Evolutionary conservation across 225 moss, liverwort and hornwort species (phyloP), one percentile per base, ranked within the genome.

Genomic region (Anthoceros angustus): DNA sequence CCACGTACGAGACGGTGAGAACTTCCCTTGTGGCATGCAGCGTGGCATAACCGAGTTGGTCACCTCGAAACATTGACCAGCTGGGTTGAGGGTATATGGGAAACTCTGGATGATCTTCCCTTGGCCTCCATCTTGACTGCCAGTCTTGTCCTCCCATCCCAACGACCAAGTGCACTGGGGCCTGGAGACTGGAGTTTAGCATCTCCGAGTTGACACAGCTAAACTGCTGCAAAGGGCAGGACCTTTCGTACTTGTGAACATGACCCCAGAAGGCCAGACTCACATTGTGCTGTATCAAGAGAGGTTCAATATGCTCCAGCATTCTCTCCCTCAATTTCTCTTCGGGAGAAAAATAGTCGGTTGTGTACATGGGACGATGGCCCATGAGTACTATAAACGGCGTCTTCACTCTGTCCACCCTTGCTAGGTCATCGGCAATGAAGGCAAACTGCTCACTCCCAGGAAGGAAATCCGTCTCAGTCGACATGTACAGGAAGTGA

Each of bases 111-210:
- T 88, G 80, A 8, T 82, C 78, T 12, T 61, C 3, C 14, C 90
- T 76, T 0, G 91, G 79, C 40, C 85, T 66, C 72, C 91, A 88
- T 5, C 72, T 64, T 5, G 91, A 79, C 68, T 95, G 95, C 84
- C 86, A 95, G 67, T 95, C 95, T 60, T 95, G 95, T 11, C 95
- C 95, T 0, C 77, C 95, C 95, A 95, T 90, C 41, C 95, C 95
- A 43, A 95, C 86, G 38, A 95, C 88, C 67, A 95, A 70, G 66
- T 95, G 91, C 63, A 95, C 83, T 43, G 94, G 94, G 25, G 62
- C 71, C 18, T 71, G 74, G 0, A 55, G n/a, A 18, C 55, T 55
- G 8, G 55, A 55, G 23, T 62, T 26, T 16, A 70, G 48, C 25
- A 67, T 5, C 10, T 65, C 67, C 48, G 72, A 68, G 18, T 72